Percentiles rank a stretch among this genome's conserved stretches.
Conservation (phyloP, 176 grass and related monocot genomes). For the Oryza australiensis region DNA sequence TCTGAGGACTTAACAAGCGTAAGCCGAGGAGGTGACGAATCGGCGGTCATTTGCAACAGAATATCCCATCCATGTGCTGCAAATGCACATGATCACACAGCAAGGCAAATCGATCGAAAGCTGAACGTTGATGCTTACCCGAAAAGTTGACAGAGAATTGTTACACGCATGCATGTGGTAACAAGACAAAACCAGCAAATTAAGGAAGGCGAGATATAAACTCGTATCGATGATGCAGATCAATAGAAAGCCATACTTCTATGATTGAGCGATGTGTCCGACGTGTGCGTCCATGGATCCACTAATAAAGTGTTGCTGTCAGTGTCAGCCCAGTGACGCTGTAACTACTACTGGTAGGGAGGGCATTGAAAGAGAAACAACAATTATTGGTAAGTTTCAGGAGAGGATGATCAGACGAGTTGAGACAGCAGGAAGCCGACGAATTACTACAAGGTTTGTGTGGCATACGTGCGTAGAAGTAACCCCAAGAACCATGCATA, state of each 20-base stretch:
- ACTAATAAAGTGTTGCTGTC: neutral
- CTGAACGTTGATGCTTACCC: neutral
- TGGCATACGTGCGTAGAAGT: neutral
- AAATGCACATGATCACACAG: neutral
- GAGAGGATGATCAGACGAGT: neutral
- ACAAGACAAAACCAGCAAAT: neutral
- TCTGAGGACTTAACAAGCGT: too few species aligned
- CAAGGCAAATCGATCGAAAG: neutral
- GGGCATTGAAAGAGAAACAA: neutral
- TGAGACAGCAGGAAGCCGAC: neutral
- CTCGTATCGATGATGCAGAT: neutral
- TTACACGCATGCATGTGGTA: neutral
- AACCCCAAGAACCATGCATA: neutral
- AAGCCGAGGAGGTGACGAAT: neutral
- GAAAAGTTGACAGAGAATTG: neutral
- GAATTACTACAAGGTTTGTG: neutral
- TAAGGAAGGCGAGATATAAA: neutral
- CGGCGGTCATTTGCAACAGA: neutral
- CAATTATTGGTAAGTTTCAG: neutral
- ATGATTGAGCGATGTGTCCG: neutral
- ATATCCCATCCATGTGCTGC: neutral
- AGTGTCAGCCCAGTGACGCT: neutral
- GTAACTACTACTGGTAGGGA: neutral
- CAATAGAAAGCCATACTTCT: neutral
- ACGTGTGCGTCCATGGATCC: neutral